phyloP scores from a whole-genome alignment of 441 rosid genomes.

The Aleurites moluccanus region DNA sequence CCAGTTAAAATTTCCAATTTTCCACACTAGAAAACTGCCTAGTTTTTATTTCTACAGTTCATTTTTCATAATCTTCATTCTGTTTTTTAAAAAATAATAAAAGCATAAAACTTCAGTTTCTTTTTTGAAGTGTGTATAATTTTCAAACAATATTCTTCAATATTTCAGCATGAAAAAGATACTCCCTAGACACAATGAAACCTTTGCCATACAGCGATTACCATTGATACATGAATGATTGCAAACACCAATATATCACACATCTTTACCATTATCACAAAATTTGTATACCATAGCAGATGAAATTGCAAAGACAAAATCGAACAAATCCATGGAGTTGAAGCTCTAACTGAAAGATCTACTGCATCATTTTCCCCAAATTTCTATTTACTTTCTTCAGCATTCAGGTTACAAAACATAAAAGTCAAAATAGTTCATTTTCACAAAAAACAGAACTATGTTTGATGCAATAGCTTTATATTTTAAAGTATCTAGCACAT shows the following conservation, averaged over 20 bases:
- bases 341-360: not conserved
- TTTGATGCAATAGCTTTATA: not conserved
- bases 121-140: too few relatives aligned
- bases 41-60: too few relatives aligned
- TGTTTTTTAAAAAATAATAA: too few relatives aligned
- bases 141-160: too few relatives aligned
- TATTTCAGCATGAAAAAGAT: too few relatives aligned
- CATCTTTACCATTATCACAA: not conserved
- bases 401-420: not conserved
- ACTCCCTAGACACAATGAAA: not conserved
- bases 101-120: not conserved
- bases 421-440: not conserved
- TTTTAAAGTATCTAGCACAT: constrained; percentile 1
- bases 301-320: not conserved
- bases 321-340: not conserved
- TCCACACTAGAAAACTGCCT: not conserved
- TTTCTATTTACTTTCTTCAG: not conserved
- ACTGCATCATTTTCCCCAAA: not conserved
- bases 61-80: too few relatives aligned
- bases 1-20: not conserved
- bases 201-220: too few relatives aligned
- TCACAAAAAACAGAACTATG: not conserved
- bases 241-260: not conserved
- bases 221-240: not conserved
- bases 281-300: not conserved